These are phyloP conservation scores for Leishmania amazonensis DNA, from an alignment of 208 protist species.

Conservation along the genomic window DNA sequence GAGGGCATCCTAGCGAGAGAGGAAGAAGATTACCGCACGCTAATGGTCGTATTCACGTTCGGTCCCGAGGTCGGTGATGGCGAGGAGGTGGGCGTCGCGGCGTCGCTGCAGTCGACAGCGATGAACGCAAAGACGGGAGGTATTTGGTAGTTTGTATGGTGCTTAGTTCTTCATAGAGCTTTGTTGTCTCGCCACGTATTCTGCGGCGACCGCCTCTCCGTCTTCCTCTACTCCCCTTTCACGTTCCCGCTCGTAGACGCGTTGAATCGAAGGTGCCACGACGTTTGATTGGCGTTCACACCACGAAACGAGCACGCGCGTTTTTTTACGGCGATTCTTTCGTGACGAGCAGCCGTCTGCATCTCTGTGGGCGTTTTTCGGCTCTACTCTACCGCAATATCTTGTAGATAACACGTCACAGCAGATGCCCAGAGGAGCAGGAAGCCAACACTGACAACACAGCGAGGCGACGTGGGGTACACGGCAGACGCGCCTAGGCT, in stretches of 20 bases:
- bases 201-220: not conserved
- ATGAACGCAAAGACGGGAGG: not conserved
- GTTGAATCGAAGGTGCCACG: not conserved
- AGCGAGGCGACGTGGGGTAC: not conserved
- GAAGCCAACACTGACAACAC: not conserved
- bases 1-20: slow-evolving; percentile 36
- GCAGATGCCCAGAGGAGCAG: not conserved
- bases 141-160: not conserved
- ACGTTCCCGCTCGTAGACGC: not conserved
- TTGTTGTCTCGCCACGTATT: not conserved
- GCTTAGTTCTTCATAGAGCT: not conserved
- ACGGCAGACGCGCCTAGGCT: not conserved
- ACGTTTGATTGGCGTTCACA: not conserved
- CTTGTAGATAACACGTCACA: not conserved
- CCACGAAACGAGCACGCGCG: not conserved
- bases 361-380: not conserved
- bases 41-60: slow-evolving; percentile 43
- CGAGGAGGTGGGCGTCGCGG: slow-evolving; percentile 33
- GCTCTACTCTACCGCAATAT: not conserved
- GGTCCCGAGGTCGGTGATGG: slow-evolving; percentile 48
- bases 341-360: not conserved
- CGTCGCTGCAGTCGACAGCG: not conserved
- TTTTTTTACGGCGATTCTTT: not conserved
- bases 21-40: slow-evolving; percentile 30
- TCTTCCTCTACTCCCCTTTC: not conserved